Percentiles rank a stretch among this genome's conserved stretches.
These are phyloP conservation scores for Leccinum pseudoinsigne DNA, from an alignment of 1,284 basidiomycete genomes.

Conservation along the genomic window DNA sequence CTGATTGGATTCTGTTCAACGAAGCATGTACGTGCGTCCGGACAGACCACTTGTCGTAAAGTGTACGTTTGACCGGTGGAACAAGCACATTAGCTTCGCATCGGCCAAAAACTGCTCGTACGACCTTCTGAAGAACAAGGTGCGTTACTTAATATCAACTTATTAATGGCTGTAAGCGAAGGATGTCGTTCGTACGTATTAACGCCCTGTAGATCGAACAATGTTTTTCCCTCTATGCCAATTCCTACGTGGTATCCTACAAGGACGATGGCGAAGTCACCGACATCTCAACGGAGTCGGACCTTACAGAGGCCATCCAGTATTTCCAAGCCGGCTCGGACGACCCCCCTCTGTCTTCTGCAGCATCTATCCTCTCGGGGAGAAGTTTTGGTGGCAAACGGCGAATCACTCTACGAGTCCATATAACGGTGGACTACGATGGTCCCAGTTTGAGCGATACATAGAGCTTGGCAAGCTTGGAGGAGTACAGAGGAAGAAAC, in stretches of 20 bases:
- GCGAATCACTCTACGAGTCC: constrained; percentile 75
- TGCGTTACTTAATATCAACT: constrained; percentile 32
- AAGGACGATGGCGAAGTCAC: constrained; percentile 82
- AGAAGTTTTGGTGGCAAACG: constrained; percentile 65
- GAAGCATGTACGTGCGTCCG: constrained; percentile 44
- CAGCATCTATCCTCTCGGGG: constrained; percentile 71
- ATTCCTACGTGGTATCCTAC: constrained; percentile 73
- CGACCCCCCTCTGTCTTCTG: constrained; percentile 67
- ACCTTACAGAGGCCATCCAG: constrained; percentile 82
- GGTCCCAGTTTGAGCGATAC: constrained; percentile 90
- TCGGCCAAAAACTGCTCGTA: constrained; percentile 77
- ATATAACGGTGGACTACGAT: constrained; percentile 83
- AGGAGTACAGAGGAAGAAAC: constrained; percentile 66
- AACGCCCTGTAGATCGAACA: constrained; percentile 64
- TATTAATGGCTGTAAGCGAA: not conserved
- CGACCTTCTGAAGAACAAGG: constrained; percentile 67
- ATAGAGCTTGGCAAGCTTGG: constrained; percentile 72
- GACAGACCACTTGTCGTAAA: constrained; percentile 74
- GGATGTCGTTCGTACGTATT: not conserved
- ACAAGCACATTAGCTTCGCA: constrained; percentile 76
- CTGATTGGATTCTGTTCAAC: constrained; percentile 2
- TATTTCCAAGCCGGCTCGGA: constrained; percentile 78
- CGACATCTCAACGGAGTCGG: constrained; percentile 66
- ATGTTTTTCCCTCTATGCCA: constrained; percentile 74
- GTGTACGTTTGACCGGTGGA: constrained; percentile 73